A percentile compares a stretch with the other conserved stretches of the same genome.
Evolutionary conservation across 306 rosid species (phyloP).

Genomic region (Spatholobus suberectus): DNA sequence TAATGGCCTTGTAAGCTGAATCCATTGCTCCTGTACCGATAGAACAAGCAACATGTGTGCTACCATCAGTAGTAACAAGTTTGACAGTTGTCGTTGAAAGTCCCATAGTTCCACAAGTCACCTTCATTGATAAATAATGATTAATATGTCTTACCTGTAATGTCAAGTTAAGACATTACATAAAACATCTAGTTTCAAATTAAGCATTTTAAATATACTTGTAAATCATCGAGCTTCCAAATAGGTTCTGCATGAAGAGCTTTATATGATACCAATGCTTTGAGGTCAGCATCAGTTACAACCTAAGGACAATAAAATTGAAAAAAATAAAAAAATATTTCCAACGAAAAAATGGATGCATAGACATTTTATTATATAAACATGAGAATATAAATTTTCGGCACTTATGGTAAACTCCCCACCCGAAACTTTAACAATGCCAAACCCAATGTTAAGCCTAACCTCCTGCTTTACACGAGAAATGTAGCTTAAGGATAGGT

Average conservation of each 20-base stretch:
- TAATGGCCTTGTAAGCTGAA: conserved; percentile 80
- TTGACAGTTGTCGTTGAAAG: conserved; percentile 81
- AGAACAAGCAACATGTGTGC: conserved; percentile 68
- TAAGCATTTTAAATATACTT: conserved; percentile 51
- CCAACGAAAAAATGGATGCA: not conserved
- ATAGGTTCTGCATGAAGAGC: conserved; percentile 60
- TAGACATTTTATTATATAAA: not conserved
- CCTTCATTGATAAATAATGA: conserved; percentile 53
- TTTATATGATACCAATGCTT: conserved; percentile 80
- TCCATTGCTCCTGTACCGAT: conserved; percentile 89
- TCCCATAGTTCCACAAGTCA: conserved; percentile 79
- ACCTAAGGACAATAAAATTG: conserved; percentile 51
- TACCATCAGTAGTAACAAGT: conserved; percentile 58
- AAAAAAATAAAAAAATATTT: not conserved
- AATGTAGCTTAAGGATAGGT: not conserved
- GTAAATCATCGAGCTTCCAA: conserved; percentile 74
- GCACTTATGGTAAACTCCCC: not conserved
- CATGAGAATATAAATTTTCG: not conserved
- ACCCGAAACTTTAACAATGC: not conserved
- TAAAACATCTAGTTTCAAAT: not conserved
- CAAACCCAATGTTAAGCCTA: not conserved
- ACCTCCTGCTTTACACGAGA: too few relatives aligned
- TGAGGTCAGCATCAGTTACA: conserved; percentile 76
- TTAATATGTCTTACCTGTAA: not conserved
- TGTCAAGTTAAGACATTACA: not conserved